Base-by-base conservation (phyloP, 352 stramenopile species). In the Pythium plurisporium region DNA sequence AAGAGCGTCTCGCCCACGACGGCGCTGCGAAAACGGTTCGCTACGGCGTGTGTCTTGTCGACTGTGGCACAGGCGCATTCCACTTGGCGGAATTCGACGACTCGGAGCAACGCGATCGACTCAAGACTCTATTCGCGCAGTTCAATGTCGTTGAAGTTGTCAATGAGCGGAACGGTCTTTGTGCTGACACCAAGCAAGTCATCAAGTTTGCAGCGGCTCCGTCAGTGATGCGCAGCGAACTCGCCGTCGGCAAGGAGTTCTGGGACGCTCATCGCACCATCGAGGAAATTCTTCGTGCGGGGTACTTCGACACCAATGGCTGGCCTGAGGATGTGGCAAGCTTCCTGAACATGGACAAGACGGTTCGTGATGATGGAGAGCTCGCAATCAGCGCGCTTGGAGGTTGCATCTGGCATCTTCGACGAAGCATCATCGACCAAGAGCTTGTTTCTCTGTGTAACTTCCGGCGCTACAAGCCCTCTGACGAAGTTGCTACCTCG, bases 1-100 rank as follows among this genome's bases (percentile, higher is more conserved):
- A 96, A 46, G 76, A 92, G 61, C 49, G 45, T 15, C 19, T 49
- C 19, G 42, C 62, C 30, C 59, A 94, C 55, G 91, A 97, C 54
- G 14, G 43, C 2, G n/a, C 59, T 5, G 4, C 64, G 7, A 84
- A 74, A 55, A 69, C 52, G 7, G 59, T 87, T 14, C 79, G 81
- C 4, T 98, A 98, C 65, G 97, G 97, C 36, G 79, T 99, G 23
- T 98, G 89, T 34, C 79, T 98, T 48, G 85, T 98, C 5, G 96
- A 99, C 73, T 96, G 91, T 25, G 79, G 94, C 3, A 97, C 89
- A 2, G 94, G 88, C 3, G 83, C 77, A 2, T 94, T 99, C 38
- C 96, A 95, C 33, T 46, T 99, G 3, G 94, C 95, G 5, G 92
- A 99, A 64, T 99, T 99, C 82, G 86, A 95, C 12, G 97, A 99